Base-by-base conservation (phyloP, 2,329 filamentous ascomycete species). In the Penicillium capsulatum region DNA sequence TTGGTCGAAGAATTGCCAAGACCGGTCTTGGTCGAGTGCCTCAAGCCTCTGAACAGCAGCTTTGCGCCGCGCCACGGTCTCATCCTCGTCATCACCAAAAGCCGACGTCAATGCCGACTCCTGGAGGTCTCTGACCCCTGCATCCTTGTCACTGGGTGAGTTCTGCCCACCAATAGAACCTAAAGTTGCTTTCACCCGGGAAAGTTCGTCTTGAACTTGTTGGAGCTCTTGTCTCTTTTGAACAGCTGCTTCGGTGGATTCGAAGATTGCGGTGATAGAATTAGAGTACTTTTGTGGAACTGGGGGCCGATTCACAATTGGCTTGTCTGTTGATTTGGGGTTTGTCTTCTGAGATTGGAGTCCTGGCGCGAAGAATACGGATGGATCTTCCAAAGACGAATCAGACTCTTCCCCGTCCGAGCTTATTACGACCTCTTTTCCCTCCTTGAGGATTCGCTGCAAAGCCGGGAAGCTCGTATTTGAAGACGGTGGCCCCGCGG, bases 381-480 rank as follows among this genome's bases (percentile, higher is more conserved):
- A 72, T 10, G 83, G 69, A 17, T 75, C 72, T 42, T 75, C 74
- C 14, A 79, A 55, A 1, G 72, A 75, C 36, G 82, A 83, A 34
- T 77, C 73, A 17, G 74, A 75, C 13, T 76, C 76, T n/a, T 85
- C 83, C 7, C 84, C 83, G 54, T 90, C 86, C 0, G 86, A 89
- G 38, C 78, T 81, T 31, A 73, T 74, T 28, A 90, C 69, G 3
- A 73, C 59, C 39, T 72, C 63, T 37, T 71, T 59, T 2, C 77
- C 77, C 51, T 74, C 67, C 42, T 69, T 84, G 39, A 83, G 67
- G 9, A 78, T 64, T 52, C 79, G 70, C 59, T 78, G 69, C 42
- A 71, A 66, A 34, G 53, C 56, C 28, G 41, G 50, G 27, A 57
- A 54, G 36, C 54, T 59, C 26, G 42, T 40, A 17, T 41, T 53